Percentiles rank a stretch among this genome's conserved stretches.
These are phyloP conservation scores for Paecilomyces niveus DNA, from an alignment of 2,329 filamentous ascomycete genomes.

Conservation along the genomic window DNA sequence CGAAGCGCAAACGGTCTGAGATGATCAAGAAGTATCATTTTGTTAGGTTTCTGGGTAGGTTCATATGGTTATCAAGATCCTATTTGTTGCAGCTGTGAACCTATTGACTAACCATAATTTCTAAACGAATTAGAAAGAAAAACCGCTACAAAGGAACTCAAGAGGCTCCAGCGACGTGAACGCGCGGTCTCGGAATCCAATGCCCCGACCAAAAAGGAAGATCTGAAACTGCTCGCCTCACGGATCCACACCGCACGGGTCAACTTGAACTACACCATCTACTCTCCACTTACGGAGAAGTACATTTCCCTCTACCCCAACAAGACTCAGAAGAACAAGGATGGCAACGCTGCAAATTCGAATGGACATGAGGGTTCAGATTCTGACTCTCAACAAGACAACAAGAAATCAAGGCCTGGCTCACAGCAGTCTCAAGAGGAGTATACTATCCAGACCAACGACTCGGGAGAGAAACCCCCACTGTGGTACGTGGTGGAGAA, in stretches of 20 bases:
- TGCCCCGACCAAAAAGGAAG: slow-evolving; percentile 20
- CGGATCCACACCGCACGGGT: slow-evolving; percentile 46
- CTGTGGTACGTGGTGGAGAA: slow-evolving; percentile 40
- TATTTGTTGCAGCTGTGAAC: not conserved
- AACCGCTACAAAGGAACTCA: slow-evolving; percentile 34
- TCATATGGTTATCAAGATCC: not conserved
- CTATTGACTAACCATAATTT: slow-evolving; percentile 5
- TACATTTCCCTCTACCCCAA: slow-evolving; percentile 52
- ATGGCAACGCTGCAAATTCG: slow-evolving; percentile 4
- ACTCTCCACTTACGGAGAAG: slow-evolving; percentile 53
- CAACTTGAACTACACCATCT: slow-evolving; percentile 57
- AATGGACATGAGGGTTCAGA: slow-evolving; percentile 9
- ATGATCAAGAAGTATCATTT: slow-evolving; percentile 59
- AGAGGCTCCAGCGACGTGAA: slow-evolving; percentile 28
- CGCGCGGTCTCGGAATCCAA: slow-evolving; percentile 29
- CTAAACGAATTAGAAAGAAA: slow-evolving; percentile 28
- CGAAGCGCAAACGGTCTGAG: slow-evolving; percentile 44
- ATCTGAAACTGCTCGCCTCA: slow-evolving; percentile 17
- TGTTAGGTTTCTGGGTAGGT: slow-evolving; percentile 54
- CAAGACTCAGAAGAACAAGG: slow-evolving; percentile 21
- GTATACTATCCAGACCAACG: not conserved
- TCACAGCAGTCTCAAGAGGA: not conserved
- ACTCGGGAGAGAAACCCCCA: slow-evolving; percentile 23
- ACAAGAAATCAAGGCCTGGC: slow-evolving; percentile 7
- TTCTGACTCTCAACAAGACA: slow-evolving; percentile 12